Evolutionary conservation across 768 basidiomycete genomes (phyloP), one percentile per base, ranked within the genome.

Genomic region (Amanita thiersii): DNA sequence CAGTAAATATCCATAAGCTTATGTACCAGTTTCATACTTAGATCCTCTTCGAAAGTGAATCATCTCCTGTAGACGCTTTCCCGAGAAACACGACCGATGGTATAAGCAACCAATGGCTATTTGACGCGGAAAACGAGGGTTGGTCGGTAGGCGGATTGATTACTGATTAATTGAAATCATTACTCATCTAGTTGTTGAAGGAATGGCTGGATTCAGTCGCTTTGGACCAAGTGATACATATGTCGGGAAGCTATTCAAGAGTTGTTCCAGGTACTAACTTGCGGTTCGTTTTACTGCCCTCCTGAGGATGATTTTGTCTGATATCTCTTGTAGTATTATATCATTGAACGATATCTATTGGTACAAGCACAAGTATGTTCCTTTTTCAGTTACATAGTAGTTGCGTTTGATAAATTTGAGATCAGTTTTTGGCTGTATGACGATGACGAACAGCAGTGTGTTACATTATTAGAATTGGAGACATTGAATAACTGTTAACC

Each of bases 341-440:
- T 77, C 77, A 0, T 46, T 81, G 44, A 81, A 79, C 46, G 73
- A 73, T 5, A 66, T 72, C 5, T 80, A 74, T 46, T 77, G 76
- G 75, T 79, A 79, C 52, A 75, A 71, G 48, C 61, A 62, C 50
- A 78, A 76, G 77, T 75, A 47, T 46, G 64, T 43, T 5, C 14
- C 35, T 5, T 21, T 34, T 14, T 21, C 25, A 20, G 33, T 3
- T 21, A 24, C 19, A 10, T 10, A 12, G 17, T 3, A 23, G 4
- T 11, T 7, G 8, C 44, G 17, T 23, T 24, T 7, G 9, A 25
- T 12, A 3, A 10, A 15, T 38, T 28, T 30, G 19, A 20, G 9
- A n/a, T 33, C 21, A 77, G 76, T 56, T 75, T 77, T 50, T 80
- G 75, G 72, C 60, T 80, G 1, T 81, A 74, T 48, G 77, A 79